Base-by-base conservation (phyloP, 2,329 filamentous ascomycete genomes). In the Biscogniauxia mediterranea region DNA sequence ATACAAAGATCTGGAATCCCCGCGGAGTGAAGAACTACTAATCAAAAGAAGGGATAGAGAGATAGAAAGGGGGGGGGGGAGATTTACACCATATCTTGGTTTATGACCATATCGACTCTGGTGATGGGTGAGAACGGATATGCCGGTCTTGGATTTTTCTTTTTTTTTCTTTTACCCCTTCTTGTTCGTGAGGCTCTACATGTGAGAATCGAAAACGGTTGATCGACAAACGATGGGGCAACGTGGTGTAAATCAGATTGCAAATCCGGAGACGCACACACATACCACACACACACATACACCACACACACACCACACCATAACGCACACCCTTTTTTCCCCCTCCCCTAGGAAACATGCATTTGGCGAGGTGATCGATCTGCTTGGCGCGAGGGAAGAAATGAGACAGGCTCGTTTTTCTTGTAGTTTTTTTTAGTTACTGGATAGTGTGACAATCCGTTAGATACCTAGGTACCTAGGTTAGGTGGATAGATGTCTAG, bases 211-310 rank as follows among this genome's bases (percentile, higher is more conserved):
- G 23, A 23, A 23, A 32, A 54, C 19, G 32, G n/a, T 38, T 54
- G 52, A 54, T 54, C 52, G 52, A 32, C 52, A 54, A 54, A 21
- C 26, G 52, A 54, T 54, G 52, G 52, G 52, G 52, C 52, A 8
- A 38, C 19, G 19, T 46, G 38, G 38, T 46, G 38, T 46, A 46
- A 32, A 54, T 54, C 25, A 54, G 25, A 54, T 54, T 26, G 52
- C 32, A 32, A 19, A 32, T 25, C 13, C n/a, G 52, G 52, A n/a
- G 25, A 32, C 25, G 32, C 17, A 54, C 28, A 26, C 52, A 25
- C 28, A 32, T n/a, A n/a, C n/a, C n/a, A n/a, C n/a, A 28, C 20
- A 20, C 20, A 50, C 46, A 28, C 8, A 28, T 28, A 28, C n/a
- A n/a, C n/a, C n/a, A 32, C 28, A 2, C 7, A 32, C 28, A 4